Conservation (phyloP, 139 green algal species). For the Tetraselmis striata region DNA sequence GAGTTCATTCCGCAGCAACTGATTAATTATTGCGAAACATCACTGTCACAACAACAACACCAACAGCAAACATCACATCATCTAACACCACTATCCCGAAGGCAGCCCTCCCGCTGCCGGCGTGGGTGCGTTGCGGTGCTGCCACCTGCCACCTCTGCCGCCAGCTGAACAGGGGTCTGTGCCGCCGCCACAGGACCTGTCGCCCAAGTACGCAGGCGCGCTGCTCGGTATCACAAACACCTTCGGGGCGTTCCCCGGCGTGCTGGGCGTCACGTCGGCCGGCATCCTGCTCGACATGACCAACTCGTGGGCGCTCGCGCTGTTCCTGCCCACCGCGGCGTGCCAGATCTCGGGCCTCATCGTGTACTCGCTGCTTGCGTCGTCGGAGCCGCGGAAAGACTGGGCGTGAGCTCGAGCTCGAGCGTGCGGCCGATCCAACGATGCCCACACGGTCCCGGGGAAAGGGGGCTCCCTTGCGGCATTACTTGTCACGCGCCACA, state of each 20-base stretch:
- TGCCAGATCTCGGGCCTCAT: slow-evolving; percentile 73
- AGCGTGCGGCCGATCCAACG: too few species aligned
- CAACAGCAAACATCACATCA: neutral
- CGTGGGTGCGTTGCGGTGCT: too few species aligned
- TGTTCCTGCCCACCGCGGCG: slow-evolving; percentile 64
- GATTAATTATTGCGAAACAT: too few species aligned
- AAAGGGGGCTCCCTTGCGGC: too few species aligned
- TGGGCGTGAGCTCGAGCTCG: slow-evolving; percentile 63
- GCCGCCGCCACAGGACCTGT: slow-evolving; percentile 45
- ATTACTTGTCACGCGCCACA: too few species aligned
- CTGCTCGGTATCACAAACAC: slow-evolving; percentile 75
- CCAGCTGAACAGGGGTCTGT: neutral
- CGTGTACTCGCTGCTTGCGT: slow-evolving; percentile 74
- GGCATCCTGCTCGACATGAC: slow-evolving; percentile 54
- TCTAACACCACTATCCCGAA: too few species aligned
- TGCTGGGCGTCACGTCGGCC: slow-evolving; percentile 60
- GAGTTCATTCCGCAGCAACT: too few species aligned
- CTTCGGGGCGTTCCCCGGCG: slow-evolving; percentile 58
- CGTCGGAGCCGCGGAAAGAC: slow-evolving; percentile 57
- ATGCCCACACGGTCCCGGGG: too few species aligned
- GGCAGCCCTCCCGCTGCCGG: too few species aligned
- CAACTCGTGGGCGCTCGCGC: slow-evolving; percentile 33
- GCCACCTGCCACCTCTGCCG: neutral
- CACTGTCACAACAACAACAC: too few species aligned
- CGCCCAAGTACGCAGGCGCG: slow-evolving; percentile 65